Base-by-base conservation (phyloP, 1,284 basidiomycete genomes). In the Taiwanofungus camphoratus region DNA sequence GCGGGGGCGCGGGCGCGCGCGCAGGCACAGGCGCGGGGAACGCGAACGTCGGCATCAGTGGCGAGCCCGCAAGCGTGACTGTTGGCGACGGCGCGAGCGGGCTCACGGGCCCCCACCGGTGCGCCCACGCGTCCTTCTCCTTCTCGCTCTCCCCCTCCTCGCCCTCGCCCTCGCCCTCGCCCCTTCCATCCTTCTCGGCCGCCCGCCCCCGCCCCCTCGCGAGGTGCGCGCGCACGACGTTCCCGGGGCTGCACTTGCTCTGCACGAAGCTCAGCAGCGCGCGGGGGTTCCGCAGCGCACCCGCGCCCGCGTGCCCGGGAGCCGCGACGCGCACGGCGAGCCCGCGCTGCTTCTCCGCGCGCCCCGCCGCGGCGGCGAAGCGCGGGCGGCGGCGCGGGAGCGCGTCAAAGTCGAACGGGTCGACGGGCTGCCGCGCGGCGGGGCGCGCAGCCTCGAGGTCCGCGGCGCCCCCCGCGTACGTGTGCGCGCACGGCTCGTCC, bases 321-420 rank as follows among this genome's bases (percentile, higher is more conserved):
- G 21, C 37, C 38, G 6, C 29, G 41, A 21, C 16, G 18, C 22
- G 22, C 12, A 15, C 32, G 13, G n/a, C 3, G 13, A 15, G 12
- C 15, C 11, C 19, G 16, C 12, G 31, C 8, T 13, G 26, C 13
- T 27, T 27, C 26, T 27, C 26, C 24, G 3, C 32, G 23, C 8
- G 36, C 13, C 9, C 44, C 36, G 4, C 45, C 46, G n/a, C 43
- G 13, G 4, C 42, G 38, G 24, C 30, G 16, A 18, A 42, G 22
- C 50, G 44, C 13, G 46, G 30, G 12, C 46, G 22, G 21, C 51
- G 50, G 3, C 49, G 51, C 15, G 67, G 67, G 11, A 83, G 67
- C 8, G 72, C 68, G 49, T 81, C 77, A 43, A 83, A 82, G 55
- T 82, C 75, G 55, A 82, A 83, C 6, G 66, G 50, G 15, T 67